Conservation (phyloP, 768 basidiomycete species). For the Mycena chlorophos region DNA sequence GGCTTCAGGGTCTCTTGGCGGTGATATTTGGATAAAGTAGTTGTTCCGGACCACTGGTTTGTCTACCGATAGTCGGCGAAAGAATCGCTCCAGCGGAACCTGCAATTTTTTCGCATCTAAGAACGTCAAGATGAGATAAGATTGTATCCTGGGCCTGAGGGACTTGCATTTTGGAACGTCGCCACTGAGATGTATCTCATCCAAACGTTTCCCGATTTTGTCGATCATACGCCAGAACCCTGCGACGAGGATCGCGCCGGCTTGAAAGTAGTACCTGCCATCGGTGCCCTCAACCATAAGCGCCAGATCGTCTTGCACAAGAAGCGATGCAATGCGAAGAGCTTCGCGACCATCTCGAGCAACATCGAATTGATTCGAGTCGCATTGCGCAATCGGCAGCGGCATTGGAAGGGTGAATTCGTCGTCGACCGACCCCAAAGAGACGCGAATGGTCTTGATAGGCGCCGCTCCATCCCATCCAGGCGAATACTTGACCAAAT, state of each 20-base stretch:
- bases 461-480: slow-evolving; percentile 49
- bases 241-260: slow-evolving; percentile 56
- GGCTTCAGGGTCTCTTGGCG: slow-evolving; percentile 24
- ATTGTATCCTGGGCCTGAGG: neutral
- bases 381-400: slow-evolving; percentile 15
- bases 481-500: slow-evolving; percentile 17
- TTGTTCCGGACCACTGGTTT: slow-evolving; percentile 75
- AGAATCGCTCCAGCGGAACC: slow-evolving; percentile 66
- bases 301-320: slow-evolving; percentile 63
- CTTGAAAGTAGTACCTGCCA: slow-evolving; percentile 73
- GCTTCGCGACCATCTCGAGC: slow-evolving; percentile 39
- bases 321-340: slow-evolving; percentile 58
- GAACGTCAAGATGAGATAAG: neutral
- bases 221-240: slow-evolving; percentile 78
- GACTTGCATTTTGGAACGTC: slow-evolving; percentile 71
- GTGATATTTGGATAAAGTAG: slow-evolving; percentile 50
- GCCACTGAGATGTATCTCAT: slow-evolving; percentile 71
- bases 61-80: slow-evolving; percentile 62
- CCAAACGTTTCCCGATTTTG: slow-evolving; percentile 70
- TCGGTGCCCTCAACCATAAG: slow-evolving; percentile 66
- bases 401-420: slow-evolving; percentile 52
- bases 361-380: slow-evolving; percentile 2
- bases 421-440: slow-evolving; percentile 36
- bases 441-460: slow-evolving; percentile 53
- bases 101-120: slow-evolving; percentile 64